A percentile compares a stretch with the other conserved stretches of the same genome.
Conservation (phyloP, 2,329 filamentous ascomycete species). For the Penicillium palitans region DNA sequence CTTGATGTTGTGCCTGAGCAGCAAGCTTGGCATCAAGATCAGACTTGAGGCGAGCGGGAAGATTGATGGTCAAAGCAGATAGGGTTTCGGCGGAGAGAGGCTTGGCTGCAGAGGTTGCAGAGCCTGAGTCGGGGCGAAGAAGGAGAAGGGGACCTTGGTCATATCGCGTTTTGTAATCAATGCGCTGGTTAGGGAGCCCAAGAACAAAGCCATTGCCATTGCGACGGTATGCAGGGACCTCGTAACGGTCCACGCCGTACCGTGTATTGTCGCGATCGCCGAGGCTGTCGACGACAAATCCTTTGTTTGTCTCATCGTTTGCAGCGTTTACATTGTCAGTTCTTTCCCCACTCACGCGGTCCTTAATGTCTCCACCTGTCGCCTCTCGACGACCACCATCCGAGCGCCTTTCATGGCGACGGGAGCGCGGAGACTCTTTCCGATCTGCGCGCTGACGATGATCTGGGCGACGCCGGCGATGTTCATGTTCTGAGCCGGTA, state of each 20-base stretch:
- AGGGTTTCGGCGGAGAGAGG: not conserved
- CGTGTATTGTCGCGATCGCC: conserved; percentile 74
- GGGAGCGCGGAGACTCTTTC: not conserved
- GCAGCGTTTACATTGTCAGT: not conserved
- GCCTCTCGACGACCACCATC: not conserved
- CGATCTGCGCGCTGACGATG: not conserved
- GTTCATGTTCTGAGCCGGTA: conserved; percentile 23
- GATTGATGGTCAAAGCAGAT: not conserved
- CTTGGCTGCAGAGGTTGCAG: not conserved
- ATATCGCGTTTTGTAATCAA: conserved; percentile 63
- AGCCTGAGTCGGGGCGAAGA: conserved; percentile 23
- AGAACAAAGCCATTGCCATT: conserved; percentile 69
- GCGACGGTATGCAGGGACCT: conserved; percentile 69
- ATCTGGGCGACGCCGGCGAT: conserved; percentile 21
- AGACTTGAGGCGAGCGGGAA: not conserved
- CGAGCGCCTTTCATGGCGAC: not conserved
- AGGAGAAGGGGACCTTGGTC: conserved; percentile 38
- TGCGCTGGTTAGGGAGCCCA: conserved; percentile 62
- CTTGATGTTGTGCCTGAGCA: not conserved
- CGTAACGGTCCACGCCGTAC: conserved; percentile 72
- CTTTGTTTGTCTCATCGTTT: not conserved
- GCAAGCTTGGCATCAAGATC: not conserved
- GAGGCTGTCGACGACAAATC: conserved; percentile 67
- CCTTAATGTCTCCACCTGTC: not conserved
- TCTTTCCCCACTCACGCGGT: not conserved